These are phyloP conservation scores for Neonectria magnoliae DNA, from an alignment of 2,329 filamentous ascomycete species.

Conservation along the genomic window DNA sequence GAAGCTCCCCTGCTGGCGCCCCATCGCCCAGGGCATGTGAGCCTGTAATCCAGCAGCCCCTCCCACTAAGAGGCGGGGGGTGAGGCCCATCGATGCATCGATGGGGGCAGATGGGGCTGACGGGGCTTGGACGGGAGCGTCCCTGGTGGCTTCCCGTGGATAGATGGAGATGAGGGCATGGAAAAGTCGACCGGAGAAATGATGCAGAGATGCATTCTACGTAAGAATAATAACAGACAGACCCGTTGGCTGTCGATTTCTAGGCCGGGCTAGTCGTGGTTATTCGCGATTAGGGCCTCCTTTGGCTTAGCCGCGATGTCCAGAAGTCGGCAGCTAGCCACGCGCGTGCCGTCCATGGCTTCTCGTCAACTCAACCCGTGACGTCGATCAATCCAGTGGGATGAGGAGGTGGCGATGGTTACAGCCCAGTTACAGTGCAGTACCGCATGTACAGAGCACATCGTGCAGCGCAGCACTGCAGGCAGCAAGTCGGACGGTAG, in stretches of 20 bases:
- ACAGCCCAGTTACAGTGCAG: conserved; percentile 12
- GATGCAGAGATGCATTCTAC: neutral
- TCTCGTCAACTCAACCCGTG: neutral
- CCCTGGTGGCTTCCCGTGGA: conserved; percentile 10
- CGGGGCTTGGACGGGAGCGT: conserved; percentile 17
- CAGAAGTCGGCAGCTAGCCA: neutral
- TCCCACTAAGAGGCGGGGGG: conserved; percentile 18
- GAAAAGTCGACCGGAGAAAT: neutral
- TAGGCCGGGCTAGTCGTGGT: neutral
- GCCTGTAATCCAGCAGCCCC: conserved; percentile 18
- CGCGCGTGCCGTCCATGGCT: neutral
- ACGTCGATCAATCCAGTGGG: neutral
- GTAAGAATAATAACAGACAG: neutral
- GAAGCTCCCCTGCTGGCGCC: neutral
- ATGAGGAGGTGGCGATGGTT: conserved; percentile 9
- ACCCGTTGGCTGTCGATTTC: neutral
- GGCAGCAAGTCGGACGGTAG: neutral
- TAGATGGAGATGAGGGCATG: conserved; percentile 10
- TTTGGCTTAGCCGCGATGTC: neutral
- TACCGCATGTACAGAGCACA: neutral
- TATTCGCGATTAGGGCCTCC: neutral
- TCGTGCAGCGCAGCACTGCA: conserved; percentile 16
- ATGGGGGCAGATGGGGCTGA: conserved; percentile 18
- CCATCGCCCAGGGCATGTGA: conserved; percentile 11
- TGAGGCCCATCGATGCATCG: conserved; percentile 17